Conservation (phyloP, 108 stramenopile species). For the Nitzschia putrida region DNA sequence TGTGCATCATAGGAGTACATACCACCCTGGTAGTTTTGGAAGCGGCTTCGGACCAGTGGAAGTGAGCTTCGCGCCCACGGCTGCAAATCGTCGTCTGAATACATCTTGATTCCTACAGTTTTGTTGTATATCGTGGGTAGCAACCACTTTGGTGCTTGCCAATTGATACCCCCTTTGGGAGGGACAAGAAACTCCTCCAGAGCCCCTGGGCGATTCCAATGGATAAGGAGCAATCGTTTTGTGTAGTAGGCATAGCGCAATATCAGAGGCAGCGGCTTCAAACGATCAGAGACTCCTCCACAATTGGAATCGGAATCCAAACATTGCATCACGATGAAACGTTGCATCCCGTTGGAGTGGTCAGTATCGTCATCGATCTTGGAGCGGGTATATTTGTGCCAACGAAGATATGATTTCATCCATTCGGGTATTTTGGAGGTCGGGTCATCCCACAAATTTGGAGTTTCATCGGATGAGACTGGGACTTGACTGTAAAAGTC, state of each 20-base stretch:
- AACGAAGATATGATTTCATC: slow-evolving; percentile 50
- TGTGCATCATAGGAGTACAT: slow-evolving; percentile 1
- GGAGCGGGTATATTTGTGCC: slow-evolving; percentile 33
- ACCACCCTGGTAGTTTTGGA: slow-evolving; percentile 24
- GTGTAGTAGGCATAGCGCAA: slow-evolving; percentile 23
- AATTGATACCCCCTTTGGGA: slow-evolving; percentile 49
- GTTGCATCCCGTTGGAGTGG: background rate
- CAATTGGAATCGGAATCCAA: slow-evolving; percentile 15
- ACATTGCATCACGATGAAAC: slow-evolving; percentile 34
- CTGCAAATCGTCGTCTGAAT: background rate
- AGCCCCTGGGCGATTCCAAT: slow-evolving; percentile 39
- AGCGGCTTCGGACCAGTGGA: slow-evolving; percentile 18
- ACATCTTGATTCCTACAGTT: background rate
- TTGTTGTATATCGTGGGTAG: background rate
- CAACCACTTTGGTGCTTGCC: slow-evolving; percentile 41
- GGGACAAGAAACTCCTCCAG: slow-evolving; percentile 51
- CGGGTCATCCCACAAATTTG: slow-evolving; percentile 35
- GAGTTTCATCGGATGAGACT: background rate
- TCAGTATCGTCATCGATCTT: background rate
- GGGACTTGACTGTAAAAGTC: slow-evolving; percentile 23
- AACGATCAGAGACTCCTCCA: slow-evolving; percentile 30
- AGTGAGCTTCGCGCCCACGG: background rate
- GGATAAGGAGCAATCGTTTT: slow-evolving; percentile 42
- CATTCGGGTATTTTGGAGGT: slow-evolving; percentile 34
- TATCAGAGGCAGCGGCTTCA: background rate